Evolutionary conservation across 2,329 filamentous ascomycete genomes (phyloP), one percentile per base, ranked within the genome.

Genomic region (Colletotrichum camelliae): DNA sequence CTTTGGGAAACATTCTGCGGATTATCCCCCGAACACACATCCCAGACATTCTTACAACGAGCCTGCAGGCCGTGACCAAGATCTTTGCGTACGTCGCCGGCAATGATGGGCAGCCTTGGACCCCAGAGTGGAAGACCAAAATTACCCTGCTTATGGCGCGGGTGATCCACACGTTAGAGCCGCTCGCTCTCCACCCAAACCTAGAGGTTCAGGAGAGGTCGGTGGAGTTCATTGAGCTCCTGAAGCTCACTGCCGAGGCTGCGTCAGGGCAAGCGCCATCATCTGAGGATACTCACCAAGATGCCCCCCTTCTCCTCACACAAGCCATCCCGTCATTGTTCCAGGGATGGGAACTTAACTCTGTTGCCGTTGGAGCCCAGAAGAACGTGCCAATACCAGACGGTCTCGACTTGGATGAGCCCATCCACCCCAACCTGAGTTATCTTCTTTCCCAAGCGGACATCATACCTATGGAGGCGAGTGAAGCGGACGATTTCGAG

Each of bases 181-280:
- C 93, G 1, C 85, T 98, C 18, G 92, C 93, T 1, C 89, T 93
- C 55, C 95, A 98, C 82, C 96, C 96, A 0, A 95, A 93, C 80
- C 89, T 99, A 2, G 97, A 99, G 82, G 96, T 99, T 5, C 97
- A 99, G 85, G 97, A 98, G 84, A 92, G 97, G 72, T 94, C 96
- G 4, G 96, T 98, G 2, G 96, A 98, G 82, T 97, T 98, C 80
- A 90, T 96, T 0, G 97, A 99, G 82, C 89, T 98, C 15, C 91
- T 98, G 80, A 95, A 95, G 74, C 88, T 99, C 60, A 95, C 95
- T 3, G 92, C 93, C 1, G 97, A 99, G 85, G 96, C 96, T 16
- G 91, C 91, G 4, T 90, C 92, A 10, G 92, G 89, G 2, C 94
- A 96, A 77, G 88, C 91, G 13, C 86, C 90, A 16, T 89, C 89